Evolutionary conservation across 2,329 filamentous ascomycete species (phyloP).

Genomic region (Furcasterigmium furcatum): DNA sequence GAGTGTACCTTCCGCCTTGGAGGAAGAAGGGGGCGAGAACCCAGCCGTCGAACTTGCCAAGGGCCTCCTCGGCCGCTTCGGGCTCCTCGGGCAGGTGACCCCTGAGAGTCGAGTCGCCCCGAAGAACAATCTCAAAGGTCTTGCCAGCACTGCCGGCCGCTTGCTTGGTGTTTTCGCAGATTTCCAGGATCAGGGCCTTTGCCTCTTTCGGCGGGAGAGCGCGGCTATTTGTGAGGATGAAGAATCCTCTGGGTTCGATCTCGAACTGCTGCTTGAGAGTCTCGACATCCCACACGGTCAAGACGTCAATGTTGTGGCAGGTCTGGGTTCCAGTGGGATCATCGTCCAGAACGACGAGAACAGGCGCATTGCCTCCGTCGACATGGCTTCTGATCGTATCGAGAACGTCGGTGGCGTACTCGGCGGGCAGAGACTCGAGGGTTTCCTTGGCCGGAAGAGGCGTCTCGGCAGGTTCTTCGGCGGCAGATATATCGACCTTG

Average conservation of each 20-base stretch:
- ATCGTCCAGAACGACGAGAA: slow-evolving; percentile 43
- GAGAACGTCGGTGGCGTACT: slow-evolving; percentile 16
- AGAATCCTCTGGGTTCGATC: slow-evolving; percentile 43
- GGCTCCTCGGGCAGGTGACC: slow-evolving; percentile 55
- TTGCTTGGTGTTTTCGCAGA: slow-evolving; percentile 44
- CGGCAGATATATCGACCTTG: not conserved
- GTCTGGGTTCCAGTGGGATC: slow-evolving; percentile 61
- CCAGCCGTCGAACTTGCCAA: slow-evolving; percentile 49
- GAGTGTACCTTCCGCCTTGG: slow-evolving; percentile 55
- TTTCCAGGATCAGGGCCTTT: slow-evolving; percentile 41
- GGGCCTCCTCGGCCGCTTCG: slow-evolving; percentile 44
- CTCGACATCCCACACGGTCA: slow-evolving; percentile 48
- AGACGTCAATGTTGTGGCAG: slow-evolving; percentile 53
- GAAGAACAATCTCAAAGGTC: slow-evolving; percentile 51
- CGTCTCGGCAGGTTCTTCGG: not conserved
- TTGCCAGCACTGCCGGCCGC: slow-evolving; percentile 35
- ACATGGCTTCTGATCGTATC: slow-evolving; percentile 13
- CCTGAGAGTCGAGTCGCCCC: slow-evolving; percentile 53
- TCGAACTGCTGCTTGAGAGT: slow-evolving; percentile 10
- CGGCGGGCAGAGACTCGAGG: slow-evolving; percentile 16
- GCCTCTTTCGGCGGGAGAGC: slow-evolving; percentile 48
- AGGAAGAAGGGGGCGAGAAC: slow-evolving; percentile 57
- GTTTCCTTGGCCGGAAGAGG: slow-evolving; percentile 16
- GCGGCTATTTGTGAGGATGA: slow-evolving; percentile 58
- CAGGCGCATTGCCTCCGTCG: slow-evolving; percentile 13